Evolutionary conservation across 2,329 filamentous ascomycete species (phyloP).

Genomic region (Tolypocladium nubicola): DNA sequence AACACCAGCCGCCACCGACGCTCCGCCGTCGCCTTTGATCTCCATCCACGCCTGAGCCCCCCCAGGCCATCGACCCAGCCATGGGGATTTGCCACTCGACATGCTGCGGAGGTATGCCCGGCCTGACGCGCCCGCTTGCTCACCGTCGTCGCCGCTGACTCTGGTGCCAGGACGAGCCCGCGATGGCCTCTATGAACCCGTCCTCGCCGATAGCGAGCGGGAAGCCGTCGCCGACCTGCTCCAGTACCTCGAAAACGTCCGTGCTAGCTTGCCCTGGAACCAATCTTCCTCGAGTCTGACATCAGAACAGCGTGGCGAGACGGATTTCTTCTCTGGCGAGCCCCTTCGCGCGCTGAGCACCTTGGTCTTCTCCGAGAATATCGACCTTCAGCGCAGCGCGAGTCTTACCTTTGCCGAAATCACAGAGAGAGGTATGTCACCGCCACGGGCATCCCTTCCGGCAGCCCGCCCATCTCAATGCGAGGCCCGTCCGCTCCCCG

Average conservation of each 20-base stretch:
- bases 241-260: conserved; percentile 91
- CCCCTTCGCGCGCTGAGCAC: conserved; percentile 89
- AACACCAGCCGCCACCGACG: background rate
- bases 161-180: conserved; percentile 53
- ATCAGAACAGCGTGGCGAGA: conserved; percentile 68
- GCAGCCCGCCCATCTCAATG: background rate
- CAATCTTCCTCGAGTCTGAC: conserved; percentile 16
- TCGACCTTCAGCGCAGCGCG: conserved; percentile 92
- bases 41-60: conserved; percentile 1
- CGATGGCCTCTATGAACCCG: conserved; percentile 75
- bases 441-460: background rate
- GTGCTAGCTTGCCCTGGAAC: conserved; percentile 15
- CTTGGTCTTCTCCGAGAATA: conserved; percentile 96
- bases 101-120: conserved; percentile 41
- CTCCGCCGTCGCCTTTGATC: background rate
- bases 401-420: conserved; percentile 98
- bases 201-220: conserved; percentile 88
- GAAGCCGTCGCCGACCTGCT: conserved; percentile 94
- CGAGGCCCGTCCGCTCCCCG: background rate
- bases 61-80: conserved; percentile 15
- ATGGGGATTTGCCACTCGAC: conserved; percentile 53
- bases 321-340: conserved; percentile 96
- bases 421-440: conserved; percentile 76
- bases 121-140: conserved; percentile 2
- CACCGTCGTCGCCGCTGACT: conserved; percentile 14